Evolutionary conservation across 495 filamentous ascomycete genomes (phyloP), one percentile per base, ranked within the genome.

Genomic region (Amorphotheca resinae): DNA sequence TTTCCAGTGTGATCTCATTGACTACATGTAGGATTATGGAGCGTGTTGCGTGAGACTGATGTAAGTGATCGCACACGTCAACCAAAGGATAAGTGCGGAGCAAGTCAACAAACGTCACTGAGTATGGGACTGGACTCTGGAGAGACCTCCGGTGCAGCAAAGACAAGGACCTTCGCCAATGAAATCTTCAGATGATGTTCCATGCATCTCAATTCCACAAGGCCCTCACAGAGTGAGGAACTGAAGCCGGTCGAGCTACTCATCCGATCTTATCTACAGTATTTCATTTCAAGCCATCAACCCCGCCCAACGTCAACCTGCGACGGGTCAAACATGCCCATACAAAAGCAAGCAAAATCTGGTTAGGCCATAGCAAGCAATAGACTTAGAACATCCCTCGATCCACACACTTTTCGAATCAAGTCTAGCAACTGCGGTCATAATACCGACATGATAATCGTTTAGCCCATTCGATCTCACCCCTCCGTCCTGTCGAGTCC

Each of bases 391-490:
- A 30, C 39, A 42, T 30, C 40, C 40, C 21, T 22, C 15, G 25
- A 22, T 25, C 31, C 9, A 30, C 15, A 26, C 23, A 38, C 23
- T 38, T 20, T 38, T 38, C 26, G 8, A 9, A 35, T 7, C 6
- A 15, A 30, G 33, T 15, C 22, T 32, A 30, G 17, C 18, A 18
- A 35, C 17, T 16, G 15, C 32, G 35, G 22, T 46, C 43, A 30
- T 46, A 22, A 44, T n/a, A 12, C 38, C 51, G 11, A 50, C 44
- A 47, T 50, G 15, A 45, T 39, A 43, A 26, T 44, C 43, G 21
- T 33, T 38, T 30, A 50, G 31, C 20, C 35, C 20, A 33, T 12
- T 9, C 36, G 37, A 42, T 26, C 18, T 21, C 21, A 44, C 17
- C 48, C 40, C 44, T 23, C 36, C 35, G 23, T 38, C 40, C 46